phyloP scores from a whole-genome alignment of 176 grass and related monocot genomes.

The Phyllostachys edulis region DNA sequence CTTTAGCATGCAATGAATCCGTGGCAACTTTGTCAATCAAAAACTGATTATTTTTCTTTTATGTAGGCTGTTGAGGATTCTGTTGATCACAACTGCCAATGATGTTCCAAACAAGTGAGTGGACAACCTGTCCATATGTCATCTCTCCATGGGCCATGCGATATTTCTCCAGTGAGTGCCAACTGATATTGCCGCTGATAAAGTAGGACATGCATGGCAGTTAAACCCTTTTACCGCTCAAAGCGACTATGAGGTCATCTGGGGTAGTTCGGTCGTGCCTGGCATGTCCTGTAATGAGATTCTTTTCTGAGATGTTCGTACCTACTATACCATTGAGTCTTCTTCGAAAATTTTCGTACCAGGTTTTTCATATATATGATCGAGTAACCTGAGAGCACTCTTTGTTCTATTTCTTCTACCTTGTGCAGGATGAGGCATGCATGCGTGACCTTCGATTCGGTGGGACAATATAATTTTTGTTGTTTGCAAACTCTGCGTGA shows the following conservation, averaged over 20 bases:
- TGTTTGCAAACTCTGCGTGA: neutral
- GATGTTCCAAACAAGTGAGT: neutral
- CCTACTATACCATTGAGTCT: neutral
- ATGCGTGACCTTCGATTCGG: neutral
- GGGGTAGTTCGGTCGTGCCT: neutral
- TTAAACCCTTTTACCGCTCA: neutral
- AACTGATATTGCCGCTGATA: neutral
- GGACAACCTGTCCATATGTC: neutral
- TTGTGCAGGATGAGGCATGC: constrained; percentile 17
- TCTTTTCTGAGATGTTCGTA: neutral
- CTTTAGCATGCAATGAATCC: neutral
- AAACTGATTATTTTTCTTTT: neutral
- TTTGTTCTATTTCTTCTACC: neutral
- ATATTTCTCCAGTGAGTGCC: neutral
- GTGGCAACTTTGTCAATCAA: neutral
- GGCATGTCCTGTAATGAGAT: neutral
- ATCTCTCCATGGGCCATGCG: neutral
- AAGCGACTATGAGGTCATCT: neutral
- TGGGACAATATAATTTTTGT: neutral
- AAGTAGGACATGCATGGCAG: neutral
- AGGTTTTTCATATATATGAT: neutral
- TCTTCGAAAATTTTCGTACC: neutral
- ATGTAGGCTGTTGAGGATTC: constrained; percentile 29
- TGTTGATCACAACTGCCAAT: constrained; percentile 19
- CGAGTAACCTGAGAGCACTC: neutral